Evolutionary conservation across 495 filamentous ascomycete genomes (phyloP).

Genomic region (Letharia columbiana): DNA sequence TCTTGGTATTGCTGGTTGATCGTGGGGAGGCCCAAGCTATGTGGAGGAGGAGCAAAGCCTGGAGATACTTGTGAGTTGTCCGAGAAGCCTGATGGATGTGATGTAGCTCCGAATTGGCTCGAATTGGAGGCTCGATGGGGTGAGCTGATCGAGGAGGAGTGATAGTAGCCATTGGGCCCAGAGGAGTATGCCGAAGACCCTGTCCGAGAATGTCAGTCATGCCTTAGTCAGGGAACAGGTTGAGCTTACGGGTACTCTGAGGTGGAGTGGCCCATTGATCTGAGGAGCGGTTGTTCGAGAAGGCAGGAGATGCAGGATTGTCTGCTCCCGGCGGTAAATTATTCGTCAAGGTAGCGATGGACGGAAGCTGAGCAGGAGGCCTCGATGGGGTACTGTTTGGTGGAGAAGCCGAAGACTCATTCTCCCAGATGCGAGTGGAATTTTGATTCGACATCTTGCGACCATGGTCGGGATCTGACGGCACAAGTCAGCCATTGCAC

Average conservation of each 20-base stretch:
- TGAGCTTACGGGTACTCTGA: slow-evolving; percentile 27
- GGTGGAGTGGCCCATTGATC: slow-evolving; percentile 25
- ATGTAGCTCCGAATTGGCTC: slow-evolving; percentile 36
- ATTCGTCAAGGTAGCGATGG: slow-evolving; percentile 26
- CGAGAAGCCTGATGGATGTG: slow-evolving; percentile 33
- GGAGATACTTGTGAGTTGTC: slow-evolving; percentile 38
- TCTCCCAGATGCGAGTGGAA: slow-evolving; percentile 23
- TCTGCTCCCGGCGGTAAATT: slow-evolving; percentile 20
- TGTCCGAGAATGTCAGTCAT: slow-evolving; percentile 22
- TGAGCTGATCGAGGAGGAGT: slow-evolving; percentile 41
- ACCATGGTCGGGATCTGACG: slow-evolving; percentile 3
- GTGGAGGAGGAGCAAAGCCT: slow-evolving; percentile 36
- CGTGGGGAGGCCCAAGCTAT: slow-evolving; percentile 38
- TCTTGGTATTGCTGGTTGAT: slow-evolving; percentile 46
- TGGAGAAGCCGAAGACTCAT: slow-evolving; percentile 15
- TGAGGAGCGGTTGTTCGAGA: slow-evolving; percentile 24
- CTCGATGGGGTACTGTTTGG: slow-evolving; percentile 14
- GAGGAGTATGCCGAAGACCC: slow-evolving; percentile 50
- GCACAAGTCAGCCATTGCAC: neutral
- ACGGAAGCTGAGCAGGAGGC: slow-evolving; percentile 23
- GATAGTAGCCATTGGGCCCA: slow-evolving; percentile 42
- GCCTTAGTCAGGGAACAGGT: too few relatives aligned
- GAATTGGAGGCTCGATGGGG: slow-evolving; percentile 46
- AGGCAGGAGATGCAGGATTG: slow-evolving; percentile 21
- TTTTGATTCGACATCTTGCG: slow-evolving; percentile 18